Conservation (phyloP, 2,329 filamentous ascomycete genomes). For the Tolypocladium tropicale region DNA sequence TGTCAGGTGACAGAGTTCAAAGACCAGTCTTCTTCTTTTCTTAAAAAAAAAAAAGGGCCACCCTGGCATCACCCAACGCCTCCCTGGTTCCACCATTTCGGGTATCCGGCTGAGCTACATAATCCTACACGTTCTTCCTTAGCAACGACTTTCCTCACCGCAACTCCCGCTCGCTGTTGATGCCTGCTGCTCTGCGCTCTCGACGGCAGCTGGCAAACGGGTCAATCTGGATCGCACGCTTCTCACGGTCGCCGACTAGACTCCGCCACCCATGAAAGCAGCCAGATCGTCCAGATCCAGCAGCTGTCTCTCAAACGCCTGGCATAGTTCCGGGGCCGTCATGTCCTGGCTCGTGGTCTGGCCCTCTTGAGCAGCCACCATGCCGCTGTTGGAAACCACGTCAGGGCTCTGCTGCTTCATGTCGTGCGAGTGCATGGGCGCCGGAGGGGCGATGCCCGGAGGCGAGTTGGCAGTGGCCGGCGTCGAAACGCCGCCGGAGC, state of each 20-base stretch:
- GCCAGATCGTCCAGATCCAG: conserved; percentile 51
- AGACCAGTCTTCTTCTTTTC: neutral
- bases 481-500: conserved; percentile 36
- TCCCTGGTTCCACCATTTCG: neutral
- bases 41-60: too few species aligned
- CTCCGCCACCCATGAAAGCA: conserved; percentile 52
- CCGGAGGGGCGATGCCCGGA: conserved; percentile 13
- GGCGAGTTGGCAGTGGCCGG: conserved; percentile 34
- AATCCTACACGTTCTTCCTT: conserved; percentile 2
- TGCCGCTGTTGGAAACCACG: conserved; percentile 17
- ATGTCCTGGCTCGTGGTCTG: conserved; percentile 37
- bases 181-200: neutral
- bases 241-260: conserved; percentile 20
- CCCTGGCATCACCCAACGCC: conserved; percentile 1
- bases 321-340: conserved; percentile 47
- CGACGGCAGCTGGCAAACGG: neutral
- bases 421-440: conserved; percentile 15
- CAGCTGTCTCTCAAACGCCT: conserved; percentile 49
- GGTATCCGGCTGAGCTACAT: conserved; percentile 3
- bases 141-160: neutral
- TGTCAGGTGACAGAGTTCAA: neutral
- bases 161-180: neutral
- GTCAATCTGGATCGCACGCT: neutral
- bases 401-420: conserved; percentile 27
- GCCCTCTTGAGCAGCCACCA: conserved; percentile 18